A percentile compares a stretch with the other conserved stretches of the same genome.
Evolutionary conservation across 225 moss, liverwort and hornwort genomes (phyloP).

Genomic region (Pleurozium schreberi): DNA sequence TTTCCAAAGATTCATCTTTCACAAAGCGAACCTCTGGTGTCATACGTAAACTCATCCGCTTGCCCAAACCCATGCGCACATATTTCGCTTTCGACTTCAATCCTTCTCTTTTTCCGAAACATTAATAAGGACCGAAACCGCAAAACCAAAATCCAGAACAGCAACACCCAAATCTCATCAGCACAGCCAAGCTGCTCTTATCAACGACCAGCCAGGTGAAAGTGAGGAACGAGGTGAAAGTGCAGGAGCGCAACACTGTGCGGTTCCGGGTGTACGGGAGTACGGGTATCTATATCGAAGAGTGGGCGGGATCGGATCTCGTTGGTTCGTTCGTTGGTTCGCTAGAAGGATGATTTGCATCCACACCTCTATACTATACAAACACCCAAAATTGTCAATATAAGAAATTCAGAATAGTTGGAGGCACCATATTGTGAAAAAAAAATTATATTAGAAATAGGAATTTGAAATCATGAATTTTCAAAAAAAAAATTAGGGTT

Average conservation of each 20-base stretch:
- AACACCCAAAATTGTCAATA: too few species aligned
- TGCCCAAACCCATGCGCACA: constrained; percentile 82
- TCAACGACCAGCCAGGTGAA: not conserved
- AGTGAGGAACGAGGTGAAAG: not conserved
- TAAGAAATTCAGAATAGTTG: too few species aligned
- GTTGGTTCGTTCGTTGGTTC: not conserved
- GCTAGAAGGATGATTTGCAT: not conserved
- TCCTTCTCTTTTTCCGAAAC: constrained; percentile 8
- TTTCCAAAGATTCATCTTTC: constrained; percentile 82
- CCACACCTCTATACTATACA: too few species aligned
- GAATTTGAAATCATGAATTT: too few species aligned
- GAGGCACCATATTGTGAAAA: too few species aligned
- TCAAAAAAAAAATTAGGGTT: too few species aligned
- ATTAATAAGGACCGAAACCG: not conserved
- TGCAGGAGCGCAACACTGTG: not conserved
- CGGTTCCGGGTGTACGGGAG: not conserved
- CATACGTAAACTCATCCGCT: constrained; percentile 87
- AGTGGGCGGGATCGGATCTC: not conserved
- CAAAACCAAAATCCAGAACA: not conserved
- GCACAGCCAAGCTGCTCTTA: not conserved
- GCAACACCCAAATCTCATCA: not conserved
- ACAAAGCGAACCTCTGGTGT: constrained; percentile 92
- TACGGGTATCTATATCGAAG: not conserved
- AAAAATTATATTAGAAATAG: too few species aligned
- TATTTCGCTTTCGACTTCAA: constrained; percentile 76